Evolutionary conservation across 1,139 yeast genomes (phyloP), one percentile per base, ranked within the genome.

Genomic region (Yamadazyma aaseri): DNA sequence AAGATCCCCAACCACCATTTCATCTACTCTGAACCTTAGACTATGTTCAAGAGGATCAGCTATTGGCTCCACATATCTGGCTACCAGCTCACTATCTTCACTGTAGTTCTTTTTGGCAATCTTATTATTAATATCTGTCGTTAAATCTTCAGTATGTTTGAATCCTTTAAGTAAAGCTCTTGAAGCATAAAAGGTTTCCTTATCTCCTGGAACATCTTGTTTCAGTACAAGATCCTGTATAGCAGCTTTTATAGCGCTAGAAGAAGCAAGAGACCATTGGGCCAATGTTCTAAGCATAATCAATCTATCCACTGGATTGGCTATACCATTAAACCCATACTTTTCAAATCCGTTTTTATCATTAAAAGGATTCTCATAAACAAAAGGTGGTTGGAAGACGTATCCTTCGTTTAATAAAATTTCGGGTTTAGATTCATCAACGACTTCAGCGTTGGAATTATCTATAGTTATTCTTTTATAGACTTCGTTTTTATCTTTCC

Each of bases 261-360:
- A 74, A 8, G 66, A 51, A 0, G 70, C 47, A 3, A 71, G 45
- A 21, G 73, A 58, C 83, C 83, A 78, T 38, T 70, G 72, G 1
- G 63, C 60, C 38, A 78, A 52, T 1, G 70, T 54, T 28, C 76
- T 61, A 15, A 78, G 41, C 44, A 76, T 45, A 7, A 75, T 56
- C 14, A 77, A 52, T 34, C 83, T 53, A 40, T 77, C 77, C 3
- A 36, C 32, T 0, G 82, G 77, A 8, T 53, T 43, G 8, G 40
- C 36, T 17, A 78, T 53, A 0, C 76, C 77, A 3, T 56, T 49
- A 16, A 76, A 49, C 1, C 83, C 82, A 1, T 46, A 28, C 8
- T 50, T 50, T 34, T 69, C 77, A 36, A 78, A 65, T 2, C 63
- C 70, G 3, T 62, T 51, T 24, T 47, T 45, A 17, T 51, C 55